Evolutionary conservation across 495 filamentous ascomycete species (phyloP).

Genomic region (Viridothelium virens): DNA sequence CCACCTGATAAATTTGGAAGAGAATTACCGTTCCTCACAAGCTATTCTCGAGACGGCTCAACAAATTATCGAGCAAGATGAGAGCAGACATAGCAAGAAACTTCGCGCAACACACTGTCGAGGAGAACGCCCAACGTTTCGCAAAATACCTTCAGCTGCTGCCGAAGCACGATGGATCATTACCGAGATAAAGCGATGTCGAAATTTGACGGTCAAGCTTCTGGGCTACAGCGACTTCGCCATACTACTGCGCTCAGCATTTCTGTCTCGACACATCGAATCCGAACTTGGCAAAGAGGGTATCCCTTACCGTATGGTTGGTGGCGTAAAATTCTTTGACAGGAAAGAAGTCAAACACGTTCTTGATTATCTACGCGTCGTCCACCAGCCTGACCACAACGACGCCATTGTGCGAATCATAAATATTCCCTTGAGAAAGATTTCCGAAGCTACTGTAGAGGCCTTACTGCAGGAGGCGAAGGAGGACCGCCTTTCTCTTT

Average conservation of each 20-base stretch:
- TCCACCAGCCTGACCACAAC: slow-evolving; percentile 79
- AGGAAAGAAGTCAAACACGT: slow-evolving; percentile 82
- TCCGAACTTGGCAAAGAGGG: slow-evolving; percentile 75
- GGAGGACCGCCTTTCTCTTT: slow-evolving; percentile 58
- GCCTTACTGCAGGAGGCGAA: slow-evolving; percentile 65
- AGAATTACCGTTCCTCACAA: slow-evolving; percentile 91
- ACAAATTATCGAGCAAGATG: slow-evolving; percentile 88
- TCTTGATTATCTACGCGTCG: slow-evolving; percentile 79
- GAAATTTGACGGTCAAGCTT: slow-evolving; percentile 62
- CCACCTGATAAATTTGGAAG: slow-evolving; percentile 75
- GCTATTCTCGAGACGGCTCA: slow-evolving; percentile 78
- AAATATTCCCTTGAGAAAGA: slow-evolving; percentile 71
- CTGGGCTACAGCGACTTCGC: slow-evolving; percentile 72
- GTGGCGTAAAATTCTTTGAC: slow-evolving; percentile 87
- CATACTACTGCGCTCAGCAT: slow-evolving; percentile 76
- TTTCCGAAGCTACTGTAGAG: slow-evolving; percentile 76
- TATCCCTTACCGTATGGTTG: slow-evolving; percentile 90
- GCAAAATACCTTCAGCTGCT: slow-evolving; percentile 62
- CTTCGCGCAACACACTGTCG: slow-evolving; percentile 73
- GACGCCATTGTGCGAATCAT: slow-evolving; percentile 81
- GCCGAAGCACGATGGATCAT: slow-evolving; percentile 86
- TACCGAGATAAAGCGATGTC: slow-evolving; percentile 67
- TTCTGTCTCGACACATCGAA: slow-evolving; percentile 78
- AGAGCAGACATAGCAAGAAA: slow-evolving; percentile 64
- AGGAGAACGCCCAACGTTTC: slow-evolving; percentile 76